phyloP scores from a whole-genome alignment of 176 grass and related monocot genomes.

The Oryza coarctata region DNA sequence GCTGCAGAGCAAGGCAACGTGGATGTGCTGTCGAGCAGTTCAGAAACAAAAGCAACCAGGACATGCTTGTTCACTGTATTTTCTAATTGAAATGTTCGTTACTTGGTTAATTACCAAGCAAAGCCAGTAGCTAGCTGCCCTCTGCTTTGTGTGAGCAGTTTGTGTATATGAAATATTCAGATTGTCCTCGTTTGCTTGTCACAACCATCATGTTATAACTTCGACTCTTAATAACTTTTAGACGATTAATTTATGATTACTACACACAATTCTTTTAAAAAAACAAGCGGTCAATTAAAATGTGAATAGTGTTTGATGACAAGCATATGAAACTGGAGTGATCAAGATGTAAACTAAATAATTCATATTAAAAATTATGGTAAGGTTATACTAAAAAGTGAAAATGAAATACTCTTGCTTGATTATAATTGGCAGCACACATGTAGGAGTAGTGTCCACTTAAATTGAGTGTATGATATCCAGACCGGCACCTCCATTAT shows the following conservation, averaged over 20 bases:
- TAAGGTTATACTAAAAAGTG: no score
- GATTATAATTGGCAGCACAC: background rate
- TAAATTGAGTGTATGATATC: background rate
- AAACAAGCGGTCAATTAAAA: no score
- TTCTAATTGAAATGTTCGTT: background rate
- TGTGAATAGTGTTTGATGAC: no score
- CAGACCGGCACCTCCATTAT: background rate
- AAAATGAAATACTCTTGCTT: background rate
- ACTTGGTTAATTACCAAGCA: background rate
- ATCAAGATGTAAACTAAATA: no score
- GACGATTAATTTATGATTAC: no score
- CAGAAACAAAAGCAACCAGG: background rate
- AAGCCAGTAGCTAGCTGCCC: background rate
- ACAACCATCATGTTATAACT: no score
- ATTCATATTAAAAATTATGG: no score
- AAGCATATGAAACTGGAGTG: no score
- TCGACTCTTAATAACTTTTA: no score
- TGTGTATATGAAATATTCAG: background rate
- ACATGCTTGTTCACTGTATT: background rate
- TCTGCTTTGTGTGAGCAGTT: background rate
- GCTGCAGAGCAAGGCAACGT: constrained; percentile 3
- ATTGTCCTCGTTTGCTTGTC: no score
- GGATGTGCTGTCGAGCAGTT: background rate
- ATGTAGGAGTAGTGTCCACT: background rate
- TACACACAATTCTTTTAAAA: no score